Evolutionary conservation across 1,284 basidiomycete genomes (phyloP), one percentile per base, ranked within the genome.

Genomic region (Athelia psychrophila): DNA sequence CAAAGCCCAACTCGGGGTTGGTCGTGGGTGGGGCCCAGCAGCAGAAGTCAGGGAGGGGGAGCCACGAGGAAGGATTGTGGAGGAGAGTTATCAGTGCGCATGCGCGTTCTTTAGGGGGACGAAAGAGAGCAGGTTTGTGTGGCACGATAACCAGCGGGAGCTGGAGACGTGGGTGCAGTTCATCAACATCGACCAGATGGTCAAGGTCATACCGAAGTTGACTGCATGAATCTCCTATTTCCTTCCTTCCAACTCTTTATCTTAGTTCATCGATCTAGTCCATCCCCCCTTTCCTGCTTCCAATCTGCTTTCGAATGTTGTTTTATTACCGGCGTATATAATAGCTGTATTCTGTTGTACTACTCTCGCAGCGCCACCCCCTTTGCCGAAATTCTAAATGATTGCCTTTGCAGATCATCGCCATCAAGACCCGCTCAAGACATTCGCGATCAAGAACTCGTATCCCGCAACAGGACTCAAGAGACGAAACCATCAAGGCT

Each of bases 161-260:
- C 65, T 90, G 54, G 85, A 86, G 58, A 78, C 75, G 32, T 88
- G 88, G 86, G 86, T 89, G 18, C 87, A 90, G 69, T 91, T 89
- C 59, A 83, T 91, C 60, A 87, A 84, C 51, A 83, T 89, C 51
- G 88, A 90, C 65, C 86, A 88, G 65, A 80, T 91, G 71, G 74
- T 88, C 61, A 85, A 86, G 60, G 86, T 88, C 56, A 79, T 87
- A 25, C 82, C 83, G 18, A 89, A 88, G 68, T 68, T 89, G 55
- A 78, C 75, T 47, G 85, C 87, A 42, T 86, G 64, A 67, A 27
- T 25, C 40, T 24, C 6, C 27, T 5, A 6, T 30, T 30, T 13
- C 27, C 27, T 30, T 30, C 27, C 27, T 30, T 30, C 27, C 27
- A 30, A 30, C 13, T 30, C 27, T 30, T 13, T 13, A 30, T 30